Percentiles rank a stretch among this genome's conserved stretches.
phyloP scores from a whole-genome alignment of 164 flowering plant species.

The Vitis labrusca region DNA sequence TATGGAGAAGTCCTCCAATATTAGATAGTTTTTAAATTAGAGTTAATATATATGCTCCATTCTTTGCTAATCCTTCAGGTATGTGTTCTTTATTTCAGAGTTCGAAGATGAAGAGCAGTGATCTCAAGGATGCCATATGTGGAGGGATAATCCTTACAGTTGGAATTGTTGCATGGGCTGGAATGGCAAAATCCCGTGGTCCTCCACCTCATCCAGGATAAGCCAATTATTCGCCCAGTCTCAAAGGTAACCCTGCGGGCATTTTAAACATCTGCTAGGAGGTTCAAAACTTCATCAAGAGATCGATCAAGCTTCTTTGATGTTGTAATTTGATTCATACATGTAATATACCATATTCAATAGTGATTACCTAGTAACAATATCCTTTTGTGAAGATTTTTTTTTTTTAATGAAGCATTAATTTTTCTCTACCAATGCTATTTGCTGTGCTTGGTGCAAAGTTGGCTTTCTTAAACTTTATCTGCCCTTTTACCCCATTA shows the following conservation, averaged over 20 bases:
- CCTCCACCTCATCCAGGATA: slow-evolving; percentile 71
- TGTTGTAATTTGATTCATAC: no score
- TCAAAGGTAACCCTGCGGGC: slow-evolving; percentile 2
- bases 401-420: no score
- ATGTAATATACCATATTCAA: neutral
- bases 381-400: no score
- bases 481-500: no score
- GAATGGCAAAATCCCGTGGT: slow-evolving; percentile 56
- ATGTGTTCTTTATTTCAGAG: slow-evolving; percentile 27
- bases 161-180: slow-evolving; percentile 69
- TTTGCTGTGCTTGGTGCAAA: no score
- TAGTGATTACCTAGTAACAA: neutral
- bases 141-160: slow-evolving; percentile 85
- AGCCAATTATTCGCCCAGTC: neutral
- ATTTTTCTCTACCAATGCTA: no score
- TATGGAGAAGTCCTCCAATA: no score
- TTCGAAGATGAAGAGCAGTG: slow-evolving; percentile 58
- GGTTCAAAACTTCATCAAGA: slow-evolving; percentile 1
- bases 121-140: slow-evolving; percentile 65
- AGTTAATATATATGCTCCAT: no score
- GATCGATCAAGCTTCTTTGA: neutral
- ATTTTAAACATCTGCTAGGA: neutral
- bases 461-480: no score
- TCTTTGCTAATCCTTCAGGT: neutral
- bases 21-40: no score